Base-by-base conservation (phyloP, 2,329 filamentous ascomycete genomes). In the Ceratocystis eucalypticola region DNA sequence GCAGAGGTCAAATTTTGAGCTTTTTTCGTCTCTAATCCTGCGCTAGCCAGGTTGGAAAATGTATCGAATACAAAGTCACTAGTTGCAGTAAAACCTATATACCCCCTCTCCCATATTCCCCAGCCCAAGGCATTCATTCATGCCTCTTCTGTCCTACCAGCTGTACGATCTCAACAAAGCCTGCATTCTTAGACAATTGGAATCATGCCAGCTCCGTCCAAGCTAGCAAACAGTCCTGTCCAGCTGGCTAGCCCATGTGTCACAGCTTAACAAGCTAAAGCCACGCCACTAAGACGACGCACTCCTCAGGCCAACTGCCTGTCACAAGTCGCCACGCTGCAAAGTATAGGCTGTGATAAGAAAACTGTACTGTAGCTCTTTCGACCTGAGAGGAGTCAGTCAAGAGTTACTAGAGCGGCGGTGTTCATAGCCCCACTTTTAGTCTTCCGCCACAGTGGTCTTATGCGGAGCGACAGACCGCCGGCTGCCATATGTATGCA, bases 391-490 rank as follows among this genome's bases (percentile, higher is more conserved):
- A n/a, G 22, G n/a, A 10, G 48, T 12, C 6, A 10, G 46, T 12
- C 6, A 8, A 22, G 48, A n/a, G 15, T 12, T 50, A n/a, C 5
- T 8, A 28, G 25, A 25, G 48, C 25, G 55, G 17, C 28, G 8
- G 30, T 33, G 55, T 30, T 37, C 5, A 8, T 20, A 8, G 28
- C 17, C 55, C 55, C 55, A 59, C 55, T 37, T 59, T 25, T 37
- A 7, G 30, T 59, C 55, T 59, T 59, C 28, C 55, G 55, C 55
- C 55, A 59, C 55, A 59, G 28, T 59, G 55, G 55, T n/a, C 28
- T 59, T 37, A 59, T 37, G 28, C 12, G 15, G 55, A 59, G 28
- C 17, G 5, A 37, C 55, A 17, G 55, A 37, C 55, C 55, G 55
- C 55, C n/a, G 5, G 30, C 55, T 59, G 55, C 55, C 55, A 59